These are phyloP conservation scores for Metschnikowia vanudenii DNA, from an alignment of 805 yeast species.

Conservation along the genomic window DNA sequence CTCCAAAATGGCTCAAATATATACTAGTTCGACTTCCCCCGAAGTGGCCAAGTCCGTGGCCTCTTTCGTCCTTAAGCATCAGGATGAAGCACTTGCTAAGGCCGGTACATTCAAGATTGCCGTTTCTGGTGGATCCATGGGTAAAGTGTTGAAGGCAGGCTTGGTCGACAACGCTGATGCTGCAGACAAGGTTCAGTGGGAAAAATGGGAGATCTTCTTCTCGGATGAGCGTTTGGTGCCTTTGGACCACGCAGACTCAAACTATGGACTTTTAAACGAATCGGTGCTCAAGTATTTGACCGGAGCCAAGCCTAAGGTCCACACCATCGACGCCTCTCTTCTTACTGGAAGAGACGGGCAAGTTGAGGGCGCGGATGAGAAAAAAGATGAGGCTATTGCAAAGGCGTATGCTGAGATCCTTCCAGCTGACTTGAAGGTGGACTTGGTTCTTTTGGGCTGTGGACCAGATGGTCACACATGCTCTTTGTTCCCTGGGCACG, in stretches of 20 bases:
- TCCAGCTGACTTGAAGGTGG: constrained; percentile 49
- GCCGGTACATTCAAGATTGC: constrained; percentile 64
- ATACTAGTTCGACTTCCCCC: constrained; percentile 51
- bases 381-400: constrained; percentile 53
- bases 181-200: constrained; percentile 55
- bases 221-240: constrained; percentile 92
- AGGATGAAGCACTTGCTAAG: constrained; percentile 55
- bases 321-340: constrained; percentile 63
- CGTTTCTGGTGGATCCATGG: constrained; percentile 88
- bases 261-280: constrained; percentile 73
- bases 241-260: constrained; percentile 77
- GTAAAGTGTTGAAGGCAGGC: constrained; percentile 66
- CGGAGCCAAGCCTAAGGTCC: constrained; percentile 54
- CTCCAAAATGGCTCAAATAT: constrained; percentile 25
- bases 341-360: constrained; percentile 50
- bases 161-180: constrained; percentile 56
- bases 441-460: constrained; percentile 77
- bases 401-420: constrained; percentile 57
- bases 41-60: constrained; percentile 71
- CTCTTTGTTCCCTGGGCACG: constrained; percentile 86
- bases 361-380: constrained; percentile 44
- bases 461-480: constrained; percentile 98
- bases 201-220: constrained; percentile 77
- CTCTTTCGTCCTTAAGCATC: constrained; percentile 55
- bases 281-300: constrained; percentile 54